Evolutionary conservation across 345 rosid genomes (phyloP), one percentile per base, ranked within the genome.

Genomic region (Moringa oleifera): DNA sequence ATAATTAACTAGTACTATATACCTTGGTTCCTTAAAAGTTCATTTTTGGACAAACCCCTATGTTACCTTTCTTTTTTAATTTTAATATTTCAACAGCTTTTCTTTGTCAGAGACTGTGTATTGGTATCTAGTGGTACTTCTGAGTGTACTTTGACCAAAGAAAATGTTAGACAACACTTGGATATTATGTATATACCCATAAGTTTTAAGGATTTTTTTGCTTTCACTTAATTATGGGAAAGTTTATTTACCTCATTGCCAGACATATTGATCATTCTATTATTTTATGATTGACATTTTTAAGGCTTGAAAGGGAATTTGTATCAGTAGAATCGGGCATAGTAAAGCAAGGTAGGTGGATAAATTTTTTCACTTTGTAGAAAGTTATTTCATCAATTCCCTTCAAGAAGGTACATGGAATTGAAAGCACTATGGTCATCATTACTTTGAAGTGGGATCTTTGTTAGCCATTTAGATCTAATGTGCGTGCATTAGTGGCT

Each of bases 261-360:
- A n/a, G 70, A 25, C 16, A 12, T 19, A 33, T 60, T 51, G 52
- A 19, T 25, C 9, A 2, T 55, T 20, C 51, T 55, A n/a, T 71
- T 21, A 45, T 59, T 18, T 57, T 49, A n/a, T 74, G 51, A 20
- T 64, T 53, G 66, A 46, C 46, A 24, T 65, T 79, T 83, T 60
- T 93, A 93, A 97, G 98, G 49, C 84, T 85, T 63, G 97, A 88
- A 74, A 97, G 98, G 51, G 85, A 86, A 77, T 77, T 90, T 20
- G 63, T 81, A 22, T 84, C 97, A 58, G 60, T 74, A 21, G 64
- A 79, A 66, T 87, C 97, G 66, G 68, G 65, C 50, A 73, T 57
- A 63, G 88, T 93, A 58, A 88, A 83, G 80, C 94, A 76, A 86
- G 97, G 98, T 93, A 85, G 53, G 65, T 63, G 65, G 54, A 57